These are phyloP conservation scores for Heritiera littoralis DNA, from an alignment of 345 rosid genomes.

Conservation along the genomic window DNA sequence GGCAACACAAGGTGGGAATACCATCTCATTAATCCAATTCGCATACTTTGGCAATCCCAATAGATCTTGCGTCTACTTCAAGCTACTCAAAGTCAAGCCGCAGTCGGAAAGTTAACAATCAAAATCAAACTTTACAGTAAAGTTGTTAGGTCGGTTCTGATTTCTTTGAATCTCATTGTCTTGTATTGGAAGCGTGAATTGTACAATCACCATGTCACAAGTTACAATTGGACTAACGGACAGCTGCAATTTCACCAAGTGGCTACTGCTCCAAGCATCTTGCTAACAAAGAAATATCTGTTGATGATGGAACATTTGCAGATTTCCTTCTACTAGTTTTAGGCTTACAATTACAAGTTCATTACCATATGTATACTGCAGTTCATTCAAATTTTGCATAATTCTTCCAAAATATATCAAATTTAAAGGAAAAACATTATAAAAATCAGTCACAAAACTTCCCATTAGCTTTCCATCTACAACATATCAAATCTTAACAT, in stretches of 20 bases:
- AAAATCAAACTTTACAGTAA: background rate
- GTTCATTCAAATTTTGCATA: background rate
- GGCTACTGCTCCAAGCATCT: too few species aligned
- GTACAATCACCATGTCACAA: too few species aligned
- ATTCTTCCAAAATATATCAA: background rate
- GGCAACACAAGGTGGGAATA: background rate
- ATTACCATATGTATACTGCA: background rate
- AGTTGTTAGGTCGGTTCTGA: background rate
- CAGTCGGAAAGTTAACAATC: background rate
- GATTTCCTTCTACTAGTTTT: background rate
- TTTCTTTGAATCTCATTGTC: background rate
- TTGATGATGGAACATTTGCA: background rate
- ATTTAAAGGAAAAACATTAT: background rate
- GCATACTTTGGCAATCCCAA: background rate
- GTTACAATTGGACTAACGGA: background rate
- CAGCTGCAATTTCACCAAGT: background rate
- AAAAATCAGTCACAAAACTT: background rate
- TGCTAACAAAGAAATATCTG: too few species aligned
- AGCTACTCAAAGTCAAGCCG: constrained; percentile 8
- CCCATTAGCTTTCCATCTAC: background rate
- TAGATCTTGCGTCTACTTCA: background rate
- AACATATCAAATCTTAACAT: background rate
- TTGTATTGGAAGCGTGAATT: too few species aligned
- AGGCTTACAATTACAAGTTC: background rate
- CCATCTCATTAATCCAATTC: background rate